Percentiles rank a stretch among this genome's conserved stretches.
These are phyloP conservation scores for Letharia lupina DNA, from an alignment of 495 filamentous ascomycete genomes.

Conservation along the genomic window DNA sequence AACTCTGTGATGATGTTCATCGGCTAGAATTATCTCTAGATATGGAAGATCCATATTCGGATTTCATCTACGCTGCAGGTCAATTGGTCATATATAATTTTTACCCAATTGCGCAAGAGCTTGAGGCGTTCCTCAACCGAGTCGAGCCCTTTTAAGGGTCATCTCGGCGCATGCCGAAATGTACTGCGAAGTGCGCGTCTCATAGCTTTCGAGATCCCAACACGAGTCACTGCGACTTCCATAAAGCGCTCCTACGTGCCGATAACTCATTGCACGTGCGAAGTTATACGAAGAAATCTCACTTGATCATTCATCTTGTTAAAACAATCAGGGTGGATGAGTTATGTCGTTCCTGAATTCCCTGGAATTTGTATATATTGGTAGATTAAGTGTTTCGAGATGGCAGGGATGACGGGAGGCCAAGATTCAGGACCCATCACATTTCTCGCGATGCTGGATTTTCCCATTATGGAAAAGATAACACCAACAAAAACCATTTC, in stretches of 20 bases:
- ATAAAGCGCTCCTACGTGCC: not conserved
- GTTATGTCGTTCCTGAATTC: no score
- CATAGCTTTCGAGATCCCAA: not conserved
- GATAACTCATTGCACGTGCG: not conserved
- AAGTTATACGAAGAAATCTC: slow-evolving; percentile 1
- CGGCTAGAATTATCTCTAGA: no score
- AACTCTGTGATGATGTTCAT: not conserved
- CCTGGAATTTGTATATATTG: no score
- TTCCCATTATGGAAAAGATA: not conserved
- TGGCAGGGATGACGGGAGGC: no score
- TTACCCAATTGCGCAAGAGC: not conserved
- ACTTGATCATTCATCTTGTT: not conserved
- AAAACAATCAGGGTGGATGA: no score
- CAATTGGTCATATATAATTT: no score
- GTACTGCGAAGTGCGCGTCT: not conserved
- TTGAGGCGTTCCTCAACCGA: not conserved
- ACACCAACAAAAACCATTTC: not conserved
- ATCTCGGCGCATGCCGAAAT: not conserved
- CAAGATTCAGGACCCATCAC: not conserved
- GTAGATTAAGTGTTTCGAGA: no score
- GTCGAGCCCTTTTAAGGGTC: not conserved
- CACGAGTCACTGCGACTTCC: not conserved
- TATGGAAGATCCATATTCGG: no score
- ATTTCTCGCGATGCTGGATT: not conserved
- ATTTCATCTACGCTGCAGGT: not conserved